A percentile compares a stretch with the other conserved stretches of the same genome.
Conservation (phyloP, 192 early-diverging fungal genomes). For the Coemansia sp. region DNA sequence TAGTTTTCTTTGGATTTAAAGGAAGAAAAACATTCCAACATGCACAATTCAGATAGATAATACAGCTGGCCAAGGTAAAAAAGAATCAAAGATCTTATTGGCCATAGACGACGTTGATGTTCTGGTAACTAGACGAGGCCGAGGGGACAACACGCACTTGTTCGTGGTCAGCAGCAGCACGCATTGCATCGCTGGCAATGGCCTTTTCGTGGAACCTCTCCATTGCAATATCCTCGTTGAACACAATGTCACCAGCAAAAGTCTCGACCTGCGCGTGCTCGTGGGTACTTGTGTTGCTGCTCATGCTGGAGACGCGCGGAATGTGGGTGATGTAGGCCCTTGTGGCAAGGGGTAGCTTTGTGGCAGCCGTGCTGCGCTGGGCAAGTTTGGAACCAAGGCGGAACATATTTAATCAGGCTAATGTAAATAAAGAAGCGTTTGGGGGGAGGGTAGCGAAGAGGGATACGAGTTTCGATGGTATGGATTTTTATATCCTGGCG, state of each 20-base stretch:
- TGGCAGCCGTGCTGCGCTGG: not conserved
- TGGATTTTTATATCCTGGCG: too few species aligned
- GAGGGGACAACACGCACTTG: constrained; percentile 42
- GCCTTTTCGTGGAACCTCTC: constrained; percentile 52
- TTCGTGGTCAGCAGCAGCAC: constrained; percentile 46
- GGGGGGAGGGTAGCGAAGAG: too few species aligned
- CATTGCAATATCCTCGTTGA: constrained; percentile 53
- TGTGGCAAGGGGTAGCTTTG: constrained; percentile 10
- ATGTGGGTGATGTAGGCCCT: constrained; percentile 32
- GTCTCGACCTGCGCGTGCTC: constrained; percentile 36
- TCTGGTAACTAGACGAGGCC: constrained; percentile 40
- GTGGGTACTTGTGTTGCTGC: constrained; percentile 28
- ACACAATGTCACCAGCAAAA: constrained; percentile 38
- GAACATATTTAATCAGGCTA: constrained; percentile 16
- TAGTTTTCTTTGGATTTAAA: not conserved
- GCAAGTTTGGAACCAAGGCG: constrained; percentile 4
- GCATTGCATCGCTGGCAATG: constrained; percentile 48
- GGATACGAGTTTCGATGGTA: too few species aligned
- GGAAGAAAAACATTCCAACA: not conserved
- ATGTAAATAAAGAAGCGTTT: too few species aligned
- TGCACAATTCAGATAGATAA: not conserved
- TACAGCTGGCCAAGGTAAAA: not conserved
- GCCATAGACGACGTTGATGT: constrained; percentile 42
- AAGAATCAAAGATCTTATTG: constrained; percentile 27
- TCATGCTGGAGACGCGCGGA: constrained; percentile 45